Percentiles rank a stretch among this genome's conserved stretches.
phyloP scores from a whole-genome alignment of 768 basidiomycete genomes.

The Lentinus brumalis region DNA sequence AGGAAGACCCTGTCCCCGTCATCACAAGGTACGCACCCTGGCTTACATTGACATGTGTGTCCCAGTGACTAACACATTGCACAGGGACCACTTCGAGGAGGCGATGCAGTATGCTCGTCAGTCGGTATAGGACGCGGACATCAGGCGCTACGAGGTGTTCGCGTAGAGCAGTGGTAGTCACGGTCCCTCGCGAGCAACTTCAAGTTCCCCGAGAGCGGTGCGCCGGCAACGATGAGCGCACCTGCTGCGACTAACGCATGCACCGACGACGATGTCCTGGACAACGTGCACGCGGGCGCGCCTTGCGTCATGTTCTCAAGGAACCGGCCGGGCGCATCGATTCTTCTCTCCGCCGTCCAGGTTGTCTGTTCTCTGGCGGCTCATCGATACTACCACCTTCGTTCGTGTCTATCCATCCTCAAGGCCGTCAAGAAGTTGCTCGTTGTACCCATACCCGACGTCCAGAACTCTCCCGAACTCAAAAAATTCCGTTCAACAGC shows the following conservation, averaged over 20 bases:
- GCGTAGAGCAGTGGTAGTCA: conserved; percentile 85
- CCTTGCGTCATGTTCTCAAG: too few relatives aligned
- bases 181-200: conserved; percentile 93
- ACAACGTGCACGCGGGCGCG: too few relatives aligned
- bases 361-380: too few relatives aligned
- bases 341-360: too few relatives aligned
- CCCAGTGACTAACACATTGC: conserved; percentile 12
- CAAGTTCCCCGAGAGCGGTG: conserved; percentile 88
- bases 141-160: conserved; percentile 98
- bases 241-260: conserved; percentile 68
- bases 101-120: conserved; percentile 98
- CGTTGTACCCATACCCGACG: too few relatives aligned
- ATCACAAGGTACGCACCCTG: conserved; percentile 64
- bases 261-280: conserved; percentile 82
- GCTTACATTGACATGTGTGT: background rate
- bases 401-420: too few relatives aligned
- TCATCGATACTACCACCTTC: too few relatives aligned
- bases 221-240: conserved; percentile 24
- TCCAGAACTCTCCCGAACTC: too few relatives aligned
- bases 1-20: conserved; percentile 85
- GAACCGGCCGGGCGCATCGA: too few relatives aligned
- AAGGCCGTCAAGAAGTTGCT: too few relatives aligned
- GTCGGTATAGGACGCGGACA: conserved; percentile 95
- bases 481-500: too few relatives aligned
- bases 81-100: conserved; percentile 95